phyloP scores from a whole-genome alignment of 148 eudicot genomes.

The Camellia japonica region DNA sequence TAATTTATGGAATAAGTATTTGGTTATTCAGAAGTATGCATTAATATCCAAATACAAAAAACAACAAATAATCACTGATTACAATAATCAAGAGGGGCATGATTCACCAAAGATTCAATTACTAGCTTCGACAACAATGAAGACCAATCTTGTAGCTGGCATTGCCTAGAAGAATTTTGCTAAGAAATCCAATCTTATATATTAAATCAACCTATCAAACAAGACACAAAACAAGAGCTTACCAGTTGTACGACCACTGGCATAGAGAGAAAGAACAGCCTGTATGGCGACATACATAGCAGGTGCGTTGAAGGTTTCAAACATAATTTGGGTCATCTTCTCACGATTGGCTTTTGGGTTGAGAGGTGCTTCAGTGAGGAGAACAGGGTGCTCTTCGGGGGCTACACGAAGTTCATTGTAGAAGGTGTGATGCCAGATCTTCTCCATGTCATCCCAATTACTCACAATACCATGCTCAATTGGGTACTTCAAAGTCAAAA shows the following conservation, averaged over 20 bases:
- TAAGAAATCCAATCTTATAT: not conserved
- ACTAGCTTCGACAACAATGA: not conserved
- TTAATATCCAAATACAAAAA: not conserved
- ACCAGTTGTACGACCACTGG: conserved; percentile 68
- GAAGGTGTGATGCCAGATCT: conserved; percentile 65
- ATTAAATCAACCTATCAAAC: not conserved
- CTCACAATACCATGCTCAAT: conserved; percentile 59
- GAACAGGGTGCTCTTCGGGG: conserved; percentile 57
- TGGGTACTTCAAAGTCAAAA: conserved; percentile 50
- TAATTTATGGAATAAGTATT: not conserved
- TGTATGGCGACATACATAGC: conserved; percentile 63
- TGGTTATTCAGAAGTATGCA: not conserved
- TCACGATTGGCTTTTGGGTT: conserved; percentile 63
- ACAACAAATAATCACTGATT: not conserved
- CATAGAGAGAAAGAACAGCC: conserved; percentile 59
- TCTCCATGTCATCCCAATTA: conserved; percentile 66
- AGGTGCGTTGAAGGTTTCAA: conserved; percentile 57
- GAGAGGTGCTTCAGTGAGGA: conserved; percentile 58
- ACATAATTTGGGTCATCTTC: conserved; percentile 64
- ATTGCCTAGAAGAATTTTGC: not conserved
- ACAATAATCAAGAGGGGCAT: not conserved
- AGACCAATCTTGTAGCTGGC: not conserved
- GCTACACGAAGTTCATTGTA: conserved; percentile 61
- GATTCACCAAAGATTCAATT: not conserved
- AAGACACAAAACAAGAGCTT: conserved; percentile 11